These are phyloP conservation scores for Serendipita sp. DNA, from an alignment of 1,284 basidiomycete genomes.

Conservation along the genomic window DNA sequence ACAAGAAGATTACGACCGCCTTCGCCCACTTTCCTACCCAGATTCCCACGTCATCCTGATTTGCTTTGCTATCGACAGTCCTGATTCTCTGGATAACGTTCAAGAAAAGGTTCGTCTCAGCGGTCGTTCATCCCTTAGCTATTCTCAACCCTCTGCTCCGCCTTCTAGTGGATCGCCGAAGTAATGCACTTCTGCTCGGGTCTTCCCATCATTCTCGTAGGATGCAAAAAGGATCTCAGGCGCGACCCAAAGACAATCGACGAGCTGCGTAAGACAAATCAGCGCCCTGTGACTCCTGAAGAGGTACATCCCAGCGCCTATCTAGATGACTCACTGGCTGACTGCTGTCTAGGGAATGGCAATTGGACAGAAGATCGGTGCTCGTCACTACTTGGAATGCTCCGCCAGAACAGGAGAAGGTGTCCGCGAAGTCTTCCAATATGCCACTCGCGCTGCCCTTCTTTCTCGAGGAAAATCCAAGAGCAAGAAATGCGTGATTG, in stretches of 20 bases:
- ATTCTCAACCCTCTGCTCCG: neutral
- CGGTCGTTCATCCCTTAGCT: neutral
- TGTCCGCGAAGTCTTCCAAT: slow-evolving; percentile 85
- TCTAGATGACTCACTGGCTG: slow-evolving; percentile 6
- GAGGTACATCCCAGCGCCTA: slow-evolving; percentile 32
- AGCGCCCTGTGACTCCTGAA: slow-evolving; percentile 65
- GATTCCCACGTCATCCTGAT: slow-evolving; percentile 90
- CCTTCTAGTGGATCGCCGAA: slow-evolving; percentile 75
- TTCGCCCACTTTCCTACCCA: slow-evolving; percentile 81
- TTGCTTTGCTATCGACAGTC: slow-evolving; percentile 86
- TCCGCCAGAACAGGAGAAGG: slow-evolving; percentile 81
- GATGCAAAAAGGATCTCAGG: slow-evolving; percentile 84
- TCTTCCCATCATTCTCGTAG: slow-evolving; percentile 80
- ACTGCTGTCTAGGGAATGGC: slow-evolving; percentile 51
- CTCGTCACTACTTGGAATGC: slow-evolving; percentile 81
- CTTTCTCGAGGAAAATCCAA: slow-evolving; percentile 32
- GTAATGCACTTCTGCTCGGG: slow-evolving; percentile 85
- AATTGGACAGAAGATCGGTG: slow-evolving; percentile 78
- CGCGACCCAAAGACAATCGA: slow-evolving; percentile 67
- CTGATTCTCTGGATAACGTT: slow-evolving; percentile 86
- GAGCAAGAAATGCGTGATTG: slow-evolving; percentile 36
- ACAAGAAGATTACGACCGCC: slow-evolving; percentile 81
- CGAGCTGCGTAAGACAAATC: slow-evolving; percentile 67
- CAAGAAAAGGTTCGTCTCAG: slow-evolving; percentile 69
- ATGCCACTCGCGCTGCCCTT: slow-evolving; percentile 71